Conservation (phyloP, 345 rosid species). For the Murraya koenigii region DNA sequence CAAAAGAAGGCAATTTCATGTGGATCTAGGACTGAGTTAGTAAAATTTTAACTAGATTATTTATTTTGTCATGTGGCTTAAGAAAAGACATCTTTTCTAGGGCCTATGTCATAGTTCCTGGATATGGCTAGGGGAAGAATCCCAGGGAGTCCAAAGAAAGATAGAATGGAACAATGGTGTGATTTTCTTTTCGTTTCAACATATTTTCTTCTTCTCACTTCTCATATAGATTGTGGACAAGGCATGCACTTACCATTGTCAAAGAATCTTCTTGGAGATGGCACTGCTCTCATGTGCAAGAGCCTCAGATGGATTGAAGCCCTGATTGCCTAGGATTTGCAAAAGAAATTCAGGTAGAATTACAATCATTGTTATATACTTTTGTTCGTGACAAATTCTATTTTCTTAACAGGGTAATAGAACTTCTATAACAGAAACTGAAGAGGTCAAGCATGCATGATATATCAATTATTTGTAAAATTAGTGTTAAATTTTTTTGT, state of each 20-base stretch:
- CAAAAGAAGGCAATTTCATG: neutral
- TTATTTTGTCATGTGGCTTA: neutral
- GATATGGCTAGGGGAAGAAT: neutral
- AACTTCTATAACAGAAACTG: neutral
- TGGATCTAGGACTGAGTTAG: neutral
- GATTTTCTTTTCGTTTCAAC: neutral
- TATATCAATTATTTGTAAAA: neutral
- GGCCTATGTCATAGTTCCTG: neutral
- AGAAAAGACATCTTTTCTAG: neutral
- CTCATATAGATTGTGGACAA: neutral
- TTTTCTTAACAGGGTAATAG: neutral
- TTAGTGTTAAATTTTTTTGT: neutral
- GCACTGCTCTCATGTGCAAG: neutral
- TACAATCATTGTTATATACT: neutral
- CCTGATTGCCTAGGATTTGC: neutral
- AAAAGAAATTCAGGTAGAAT: constrained; percentile 5
- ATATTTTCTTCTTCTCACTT: neutral
- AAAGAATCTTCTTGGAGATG: neutral
- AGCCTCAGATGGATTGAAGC: neutral
- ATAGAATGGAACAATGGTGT: neutral
- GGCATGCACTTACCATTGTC: constrained; percentile 1
- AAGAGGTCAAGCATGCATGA: neutral
- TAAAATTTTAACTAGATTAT: neutral
- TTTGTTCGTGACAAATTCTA: neutral
- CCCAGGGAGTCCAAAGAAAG: neutral